A percentile compares a stretch with the other conserved stretches of the same genome.
phyloP scores from a whole-genome alignment of 345 rosid genomes.

The Bruguiera parviflora region DNA sequence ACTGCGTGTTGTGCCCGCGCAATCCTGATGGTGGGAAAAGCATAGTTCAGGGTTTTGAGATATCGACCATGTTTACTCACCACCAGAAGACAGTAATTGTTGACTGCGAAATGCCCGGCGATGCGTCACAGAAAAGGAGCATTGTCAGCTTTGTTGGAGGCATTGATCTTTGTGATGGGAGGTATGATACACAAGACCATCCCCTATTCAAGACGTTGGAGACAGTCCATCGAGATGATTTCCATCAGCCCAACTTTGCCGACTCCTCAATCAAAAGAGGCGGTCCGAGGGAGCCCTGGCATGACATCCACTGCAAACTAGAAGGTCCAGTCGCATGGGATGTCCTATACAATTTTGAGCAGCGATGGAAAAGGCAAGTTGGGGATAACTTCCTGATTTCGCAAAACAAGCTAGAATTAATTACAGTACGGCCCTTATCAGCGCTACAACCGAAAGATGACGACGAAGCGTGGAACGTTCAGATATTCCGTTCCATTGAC shows the following conservation, averaged over 20 bases:
- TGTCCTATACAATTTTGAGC: slow-evolving; percentile 82
- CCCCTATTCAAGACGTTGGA: slow-evolving; percentile 58
- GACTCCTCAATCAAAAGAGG: slow-evolving; percentile 62
- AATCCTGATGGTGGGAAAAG: slow-evolving; percentile 43
- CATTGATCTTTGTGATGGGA: slow-evolving; percentile 82
- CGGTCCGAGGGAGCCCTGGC: slow-evolving; percentile 98
- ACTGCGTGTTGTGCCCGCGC: slow-evolving; percentile 63
- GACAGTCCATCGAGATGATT: slow-evolving; percentile 51
- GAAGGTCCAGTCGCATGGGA: slow-evolving; percentile 95
- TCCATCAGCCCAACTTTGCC: slow-evolving; percentile 77
- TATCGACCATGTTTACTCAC: slow-evolving; percentile 63
- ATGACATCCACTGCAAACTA: slow-evolving; percentile 78
- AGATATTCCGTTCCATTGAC: slow-evolving; percentile 68
- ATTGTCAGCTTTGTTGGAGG: slow-evolving; percentile 85
- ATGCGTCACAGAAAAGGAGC: slow-evolving; percentile 30
- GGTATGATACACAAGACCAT: slow-evolving; percentile 75
- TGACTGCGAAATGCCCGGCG: slow-evolving; percentile 39
- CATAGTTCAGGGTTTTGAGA: slow-evolving; percentile 41
- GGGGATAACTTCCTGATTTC: slow-evolving; percentile 33
- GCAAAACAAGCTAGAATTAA: slow-evolving; percentile 13
- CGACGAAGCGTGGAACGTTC: slow-evolving; percentile 64
- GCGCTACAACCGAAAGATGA: slow-evolving; percentile 13
- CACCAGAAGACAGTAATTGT: slow-evolving; percentile 75
- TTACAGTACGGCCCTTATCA: slow-evolving; percentile 29
- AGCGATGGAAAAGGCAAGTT: slow-evolving; percentile 75